Evolutionary conservation across 495 filamentous ascomycete species (phyloP), one percentile per base, ranked within the genome.

Genomic region (Penicillium mononematosum): DNA sequence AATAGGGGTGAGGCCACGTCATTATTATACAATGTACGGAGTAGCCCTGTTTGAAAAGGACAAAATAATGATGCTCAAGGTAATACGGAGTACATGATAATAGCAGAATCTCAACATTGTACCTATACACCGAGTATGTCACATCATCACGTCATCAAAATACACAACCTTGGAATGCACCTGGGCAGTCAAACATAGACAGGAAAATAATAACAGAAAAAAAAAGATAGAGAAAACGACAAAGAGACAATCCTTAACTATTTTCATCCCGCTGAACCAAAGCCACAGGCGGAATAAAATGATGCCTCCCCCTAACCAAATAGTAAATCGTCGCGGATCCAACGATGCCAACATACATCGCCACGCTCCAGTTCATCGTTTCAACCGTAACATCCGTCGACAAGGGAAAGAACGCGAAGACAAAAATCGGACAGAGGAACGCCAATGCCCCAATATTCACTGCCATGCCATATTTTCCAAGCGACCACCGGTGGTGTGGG

Each of bases 381-480:
- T 66, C 62, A 7, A 60, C 32, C 17, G 65, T 73, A 3, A 80
- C 72, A n/a, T 74, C 62, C 14, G 75, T 71, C 1, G 57, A 63
- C 16, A 75, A 55, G 0, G 82, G 81, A 61, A 83, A 84, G 62
- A 83, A 83, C 0, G 74, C 69, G 62, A 84, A 83, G 17, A 82
- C 64, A 56, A 83, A 83, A 1, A 77, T 64, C 0, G 81, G 68
- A 2, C 76, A 41, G 14, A 83, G 61, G 55, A 79, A 78, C 0
- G 50, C 55, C 53, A 77, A 53, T 48, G 71, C 73, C 48, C 57
- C 72, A 24, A 64, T 42, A 56, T 85, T 86, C 52, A 80, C 70
- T 4, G 68, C 58, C 48, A 82, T 58, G 10, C 83, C 82, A 32
- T 66, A 73, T 42, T 63, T 60, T 9, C 83, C 81, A 2, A 86